These are phyloP conservation scores for Meredithiella fracta DNA, from an alignment of 2,329 filamentous ascomycete genomes.

Conservation along the genomic window DNA sequence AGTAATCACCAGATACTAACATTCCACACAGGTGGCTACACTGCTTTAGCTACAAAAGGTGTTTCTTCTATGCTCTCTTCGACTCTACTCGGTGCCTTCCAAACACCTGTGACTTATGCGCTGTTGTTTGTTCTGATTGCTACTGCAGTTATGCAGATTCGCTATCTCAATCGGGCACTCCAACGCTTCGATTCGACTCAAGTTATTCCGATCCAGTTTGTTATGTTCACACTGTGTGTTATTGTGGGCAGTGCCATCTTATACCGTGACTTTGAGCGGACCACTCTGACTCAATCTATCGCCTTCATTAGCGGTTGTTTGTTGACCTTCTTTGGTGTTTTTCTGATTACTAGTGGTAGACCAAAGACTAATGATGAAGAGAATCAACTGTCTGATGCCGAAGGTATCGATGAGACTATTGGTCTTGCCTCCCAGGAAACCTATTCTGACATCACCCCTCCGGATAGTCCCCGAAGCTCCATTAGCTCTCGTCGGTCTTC, in stretches of 20 bases:
- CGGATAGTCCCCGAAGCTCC: constrained; percentile 3
- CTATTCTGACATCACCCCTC: constrained; percentile 13
- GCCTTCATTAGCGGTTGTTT: constrained; percentile 87
- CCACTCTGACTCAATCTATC: constrained; percentile 51
- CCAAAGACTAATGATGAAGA: constrained; percentile 40
- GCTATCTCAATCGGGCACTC: constrained; percentile 75
- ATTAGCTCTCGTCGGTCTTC: constrained; percentile 25
- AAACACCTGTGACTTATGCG: constrained; percentile 80
- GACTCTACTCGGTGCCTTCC: constrained; percentile 73
- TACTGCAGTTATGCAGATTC: constrained; percentile 91
- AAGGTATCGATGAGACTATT: constrained; percentile 48
- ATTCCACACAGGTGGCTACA: constrained; percentile 57
- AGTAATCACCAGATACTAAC: neutral
- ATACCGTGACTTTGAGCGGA: constrained; percentile 86
- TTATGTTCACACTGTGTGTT: constrained; percentile 87
- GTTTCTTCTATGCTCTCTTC: constrained; percentile 89
- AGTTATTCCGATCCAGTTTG: constrained; percentile 95
- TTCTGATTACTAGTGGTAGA: constrained; percentile 81
- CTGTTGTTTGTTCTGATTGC: constrained; percentile 62
- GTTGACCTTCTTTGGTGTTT: constrained; percentile 91
- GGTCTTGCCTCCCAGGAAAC: constrained; percentile 33
- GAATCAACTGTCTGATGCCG: constrained; percentile 32
- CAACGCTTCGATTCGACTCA: constrained; percentile 94
- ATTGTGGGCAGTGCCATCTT: constrained; percentile 86
- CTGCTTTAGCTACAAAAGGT: constrained; percentile 90